phyloP scores from a whole-genome alignment of 176 grass and related monocot genomes.

The Triticum monococcum region DNA sequence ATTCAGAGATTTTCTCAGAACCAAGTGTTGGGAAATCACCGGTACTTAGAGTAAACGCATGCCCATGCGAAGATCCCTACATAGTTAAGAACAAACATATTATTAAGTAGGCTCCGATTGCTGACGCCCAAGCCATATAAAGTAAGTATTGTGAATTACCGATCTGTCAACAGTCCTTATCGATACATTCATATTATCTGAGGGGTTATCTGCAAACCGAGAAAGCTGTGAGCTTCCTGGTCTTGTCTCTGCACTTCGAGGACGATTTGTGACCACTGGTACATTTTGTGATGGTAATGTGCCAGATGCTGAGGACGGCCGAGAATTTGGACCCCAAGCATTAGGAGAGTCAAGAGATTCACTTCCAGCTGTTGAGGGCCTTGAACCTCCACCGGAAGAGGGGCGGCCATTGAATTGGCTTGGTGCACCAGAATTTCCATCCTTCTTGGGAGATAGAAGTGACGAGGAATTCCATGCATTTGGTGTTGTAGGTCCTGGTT shows the following conservation, averaged over 20 bases:
- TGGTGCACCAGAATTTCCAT: conserved; percentile 55
- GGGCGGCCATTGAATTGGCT: conserved; percentile 61
- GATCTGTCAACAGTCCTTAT: conserved; percentile 53
- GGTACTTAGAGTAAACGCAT: conserved; percentile 78
- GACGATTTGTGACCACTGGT: conserved; percentile 51
- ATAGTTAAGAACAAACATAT: conserved; percentile 28
- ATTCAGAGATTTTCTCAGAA: conserved; percentile 66
- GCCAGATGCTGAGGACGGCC: conserved; percentile 81
- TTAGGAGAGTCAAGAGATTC: conserved; percentile 69
- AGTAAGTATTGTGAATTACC: conserved; percentile 32
- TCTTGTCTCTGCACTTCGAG: conserved; percentile 95
- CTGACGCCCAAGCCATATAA: background rate
- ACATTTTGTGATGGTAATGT: conserved; percentile 63
- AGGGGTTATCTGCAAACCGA: conserved; percentile 82
- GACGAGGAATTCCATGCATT: conserved; percentile 89
- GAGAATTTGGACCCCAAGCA: conserved; percentile 85
- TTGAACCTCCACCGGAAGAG: conserved; percentile 78
- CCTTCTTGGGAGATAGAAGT: conserved; percentile 77
- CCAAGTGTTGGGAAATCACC: conserved; percentile 97
- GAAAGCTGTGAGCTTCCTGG: conserved; percentile 95
- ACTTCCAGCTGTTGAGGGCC: conserved; percentile 92
- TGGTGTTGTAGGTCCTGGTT: conserved; percentile 51
- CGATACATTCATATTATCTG: conserved; percentile 44
- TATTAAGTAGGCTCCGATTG: conserved; percentile 1
- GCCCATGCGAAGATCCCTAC: conserved; percentile 58